phyloP scores from a whole-genome alignment of 345 rosid species.

The Populus alba region DNA sequence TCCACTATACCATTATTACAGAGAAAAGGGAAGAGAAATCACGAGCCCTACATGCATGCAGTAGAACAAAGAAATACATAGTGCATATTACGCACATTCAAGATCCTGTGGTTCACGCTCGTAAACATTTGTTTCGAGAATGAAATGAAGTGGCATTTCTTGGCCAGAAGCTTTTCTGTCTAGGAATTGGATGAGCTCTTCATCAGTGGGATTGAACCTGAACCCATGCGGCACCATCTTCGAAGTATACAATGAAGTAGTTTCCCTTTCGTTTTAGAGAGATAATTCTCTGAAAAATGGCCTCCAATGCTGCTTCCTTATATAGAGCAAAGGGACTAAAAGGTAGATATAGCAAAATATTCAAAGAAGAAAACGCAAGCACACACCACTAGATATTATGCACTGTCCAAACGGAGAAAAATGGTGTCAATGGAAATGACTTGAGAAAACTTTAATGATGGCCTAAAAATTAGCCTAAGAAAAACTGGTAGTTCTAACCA shows the following conservation, averaged over 20 bases:
- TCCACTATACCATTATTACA: neutral
- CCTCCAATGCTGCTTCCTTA: neutral
- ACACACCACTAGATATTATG: neutral
- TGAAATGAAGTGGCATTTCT: constrained; percentile 17
- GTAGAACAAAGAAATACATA: neutral
- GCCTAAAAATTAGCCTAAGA: too few species aligned
- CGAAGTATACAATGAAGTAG: neutral
- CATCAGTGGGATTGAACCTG: constrained; percentile 32
- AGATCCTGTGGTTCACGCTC: constrained; percentile 21
- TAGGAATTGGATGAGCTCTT: constrained; percentile 22
- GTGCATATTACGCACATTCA: neutral
- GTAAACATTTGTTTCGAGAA: constrained; percentile 15
- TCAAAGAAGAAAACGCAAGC: neutral
- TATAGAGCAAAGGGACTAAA: neutral
- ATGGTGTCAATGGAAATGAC: neutral
- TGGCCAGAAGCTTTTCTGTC: constrained; percentile 13
- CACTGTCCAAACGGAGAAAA: neutral
- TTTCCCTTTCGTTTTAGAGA: neutral
- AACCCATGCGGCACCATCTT: constrained; percentile 25
- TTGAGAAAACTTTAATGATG: neutral
- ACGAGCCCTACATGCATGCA: neutral
- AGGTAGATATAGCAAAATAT: neutral
- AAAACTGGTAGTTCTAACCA: too few species aligned
- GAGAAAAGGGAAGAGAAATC: neutral
- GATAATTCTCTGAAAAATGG: neutral